Evolutionary conservation across 208 protist genomes (phyloP).

Genomic region (Wallacemonas rigidus): DNA sequence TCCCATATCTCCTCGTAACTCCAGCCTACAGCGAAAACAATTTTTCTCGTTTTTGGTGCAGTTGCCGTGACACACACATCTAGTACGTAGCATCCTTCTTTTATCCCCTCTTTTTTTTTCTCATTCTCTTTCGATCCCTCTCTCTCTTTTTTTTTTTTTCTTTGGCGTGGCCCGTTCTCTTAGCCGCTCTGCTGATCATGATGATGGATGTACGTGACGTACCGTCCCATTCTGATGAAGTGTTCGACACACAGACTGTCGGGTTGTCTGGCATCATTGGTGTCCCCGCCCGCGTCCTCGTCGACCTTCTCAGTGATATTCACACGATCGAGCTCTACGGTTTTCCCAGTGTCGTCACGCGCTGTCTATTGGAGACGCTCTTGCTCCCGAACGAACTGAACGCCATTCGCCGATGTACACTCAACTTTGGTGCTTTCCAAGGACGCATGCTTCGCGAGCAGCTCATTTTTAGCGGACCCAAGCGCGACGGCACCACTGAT

Average conservation of each 20-base stretch:
- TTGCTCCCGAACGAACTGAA: constrained; percentile 19
- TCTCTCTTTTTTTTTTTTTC: no score
- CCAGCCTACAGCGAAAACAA: no score
- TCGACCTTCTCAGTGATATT: constrained; percentile 31
- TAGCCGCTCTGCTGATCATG: no score
- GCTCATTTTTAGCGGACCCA: constrained; percentile 21
- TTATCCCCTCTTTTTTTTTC: no score
- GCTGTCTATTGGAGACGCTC: constrained; percentile 50
- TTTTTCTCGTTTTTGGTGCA: no score
- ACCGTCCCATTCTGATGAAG: no score
- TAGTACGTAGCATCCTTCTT: no score
- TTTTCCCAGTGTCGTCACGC: constrained; percentile 26
- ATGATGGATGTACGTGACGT: no score
- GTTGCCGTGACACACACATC: no score
- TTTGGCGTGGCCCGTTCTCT: no score
- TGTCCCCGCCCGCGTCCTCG: constrained; percentile 35
- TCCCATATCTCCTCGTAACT: no score
- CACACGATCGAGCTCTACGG: constrained; percentile 43
- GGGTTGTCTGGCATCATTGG: constrained; percentile 42
- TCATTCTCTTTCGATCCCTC: no score
- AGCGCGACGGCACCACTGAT: not conserved
- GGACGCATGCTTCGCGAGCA: constrained; percentile 48
- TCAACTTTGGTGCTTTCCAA: constrained; percentile 25
- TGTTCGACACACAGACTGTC: constrained; percentile 7
- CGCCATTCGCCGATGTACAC: constrained; percentile 38